Percentiles rank a stretch among this genome's conserved stretches.
These are phyloP conservation scores for Venturia oleaginea DNA, from an alignment of 2,329 filamentous ascomycete species.

Conservation along the genomic window DNA sequence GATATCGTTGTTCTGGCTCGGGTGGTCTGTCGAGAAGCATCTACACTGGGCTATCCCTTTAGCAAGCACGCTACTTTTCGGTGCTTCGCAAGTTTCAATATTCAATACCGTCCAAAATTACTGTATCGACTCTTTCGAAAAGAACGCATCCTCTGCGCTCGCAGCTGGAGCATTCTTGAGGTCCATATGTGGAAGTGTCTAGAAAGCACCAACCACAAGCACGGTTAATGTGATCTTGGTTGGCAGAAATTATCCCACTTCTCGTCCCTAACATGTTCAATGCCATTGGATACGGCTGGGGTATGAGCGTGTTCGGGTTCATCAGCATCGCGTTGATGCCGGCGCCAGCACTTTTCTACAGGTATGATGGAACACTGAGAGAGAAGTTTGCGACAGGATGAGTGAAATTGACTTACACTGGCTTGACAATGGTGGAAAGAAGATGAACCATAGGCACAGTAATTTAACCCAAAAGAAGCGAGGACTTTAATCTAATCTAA, in stretches of 20 bases:
- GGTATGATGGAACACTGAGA: conserved; percentile 37
- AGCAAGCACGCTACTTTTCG: conserved; percentile 28
- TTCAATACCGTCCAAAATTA: not conserved
- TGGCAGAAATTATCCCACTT: conserved; percentile 27
- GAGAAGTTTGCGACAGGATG: not conserved
- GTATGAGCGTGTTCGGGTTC: conserved; percentile 41
- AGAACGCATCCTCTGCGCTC: too few relatives aligned
- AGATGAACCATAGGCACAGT: not conserved
- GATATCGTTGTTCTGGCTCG: conserved; percentile 34
- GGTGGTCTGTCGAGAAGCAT: conserved; percentile 34
- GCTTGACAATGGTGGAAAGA: not conserved
- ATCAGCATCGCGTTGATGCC: conserved; percentile 36
- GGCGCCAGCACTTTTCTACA: conserved; percentile 41
- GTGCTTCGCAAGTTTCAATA: not conserved
- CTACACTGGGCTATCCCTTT: conserved; percentile 36
- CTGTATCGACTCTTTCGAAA: not conserved
- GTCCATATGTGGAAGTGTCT: too few relatives aligned
- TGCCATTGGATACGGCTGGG: conserved; percentile 40
- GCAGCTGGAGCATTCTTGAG: too few relatives aligned
- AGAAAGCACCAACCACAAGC: too few relatives aligned
- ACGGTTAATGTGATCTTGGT: conserved; percentile 26
- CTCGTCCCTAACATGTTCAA: conserved; percentile 37
- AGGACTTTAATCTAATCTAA: not conserved
- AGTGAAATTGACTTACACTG: not conserved
- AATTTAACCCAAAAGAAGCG: too few relatives aligned